phyloP scores from a whole-genome alignment of 2,329 filamentous ascomycete genomes.

The Colletotrichum orbiculare region DNA sequence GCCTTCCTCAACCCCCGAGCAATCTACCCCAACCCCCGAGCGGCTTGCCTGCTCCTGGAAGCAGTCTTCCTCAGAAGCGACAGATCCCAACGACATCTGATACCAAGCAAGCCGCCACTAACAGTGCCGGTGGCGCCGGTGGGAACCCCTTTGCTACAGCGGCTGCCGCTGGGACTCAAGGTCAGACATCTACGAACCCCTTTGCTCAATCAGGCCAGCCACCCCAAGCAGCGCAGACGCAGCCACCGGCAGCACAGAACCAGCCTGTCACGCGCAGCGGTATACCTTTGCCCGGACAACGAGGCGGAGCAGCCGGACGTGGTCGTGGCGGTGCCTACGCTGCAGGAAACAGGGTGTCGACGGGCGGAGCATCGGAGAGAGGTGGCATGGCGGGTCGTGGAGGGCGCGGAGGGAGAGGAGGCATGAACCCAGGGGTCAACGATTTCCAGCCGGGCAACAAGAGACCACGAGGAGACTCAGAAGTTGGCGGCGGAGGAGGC shows the following conservation, averaged over 20 bases:
- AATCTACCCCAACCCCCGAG: conserved; percentile 22
- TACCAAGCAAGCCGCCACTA: conserved; percentile 6
- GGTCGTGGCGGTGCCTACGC: conserved; percentile 53
- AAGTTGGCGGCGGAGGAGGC: conserved; percentile 51
- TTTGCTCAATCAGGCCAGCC: conserved; percentile 26
- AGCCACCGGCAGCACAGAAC: conserved; percentile 20
- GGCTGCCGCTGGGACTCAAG: conserved; percentile 1
- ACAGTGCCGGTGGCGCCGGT: background rate
- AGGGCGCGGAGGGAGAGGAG: conserved; percentile 55
- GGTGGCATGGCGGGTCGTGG: conserved; percentile 43
- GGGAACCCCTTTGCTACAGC: conserved; percentile 32
- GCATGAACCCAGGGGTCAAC: conserved; percentile 62
- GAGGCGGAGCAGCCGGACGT: conserved; percentile 47
- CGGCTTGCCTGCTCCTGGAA: conserved; percentile 11
- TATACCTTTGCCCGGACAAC: conserved; percentile 53
- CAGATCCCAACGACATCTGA: conserved; percentile 12
- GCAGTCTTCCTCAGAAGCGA: conserved; percentile 29
- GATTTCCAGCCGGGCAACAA: conserved; percentile 70
- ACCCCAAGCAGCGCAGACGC: conserved; percentile 23
- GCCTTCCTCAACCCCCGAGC: conserved; percentile 19
- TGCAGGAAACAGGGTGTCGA: conserved; percentile 49
- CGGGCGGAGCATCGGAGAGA: conserved; percentile 46
- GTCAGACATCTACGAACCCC: conserved; percentile 26
- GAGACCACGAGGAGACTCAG: conserved; percentile 65
- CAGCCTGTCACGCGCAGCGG: conserved; percentile 39